Percentiles rank a stretch among this genome's conserved stretches.
Evolutionary conservation across 140 eudicot genomes (phyloP).

Genomic region (Flaveria floridana): DNA sequence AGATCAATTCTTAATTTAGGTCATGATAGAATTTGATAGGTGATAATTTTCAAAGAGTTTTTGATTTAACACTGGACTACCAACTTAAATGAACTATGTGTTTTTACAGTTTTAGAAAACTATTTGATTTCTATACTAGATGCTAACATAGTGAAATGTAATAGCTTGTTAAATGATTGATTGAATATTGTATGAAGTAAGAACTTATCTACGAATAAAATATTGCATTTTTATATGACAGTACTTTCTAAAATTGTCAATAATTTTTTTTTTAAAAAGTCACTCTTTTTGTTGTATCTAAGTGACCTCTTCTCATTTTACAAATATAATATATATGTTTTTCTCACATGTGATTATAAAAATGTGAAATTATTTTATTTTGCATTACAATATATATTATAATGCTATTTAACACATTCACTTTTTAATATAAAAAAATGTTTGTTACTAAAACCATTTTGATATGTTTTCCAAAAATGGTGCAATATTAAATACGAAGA

Average conservation of each 20-base stretch:
- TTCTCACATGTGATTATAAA: too few relatives aligned
- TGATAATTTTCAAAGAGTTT: too few relatives aligned
- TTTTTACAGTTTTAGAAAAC: too few relatives aligned
- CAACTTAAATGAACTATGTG: too few relatives aligned
- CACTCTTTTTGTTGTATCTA: not conserved
- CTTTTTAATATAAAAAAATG: not conserved
- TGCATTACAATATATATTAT: not conserved
- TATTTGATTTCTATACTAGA: conserved; percentile 6
- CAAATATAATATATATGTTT: too few relatives aligned
- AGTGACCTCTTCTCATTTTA: too few relatives aligned
- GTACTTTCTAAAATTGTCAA: too few relatives aligned
- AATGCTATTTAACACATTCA: not conserved
- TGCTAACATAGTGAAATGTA: not conserved
- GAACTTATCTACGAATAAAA: not conserved
- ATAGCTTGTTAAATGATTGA: not conserved
- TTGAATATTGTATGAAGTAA: not conserved
- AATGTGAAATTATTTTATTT: too few relatives aligned
- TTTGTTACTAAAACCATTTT: not conserved
- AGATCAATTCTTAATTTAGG: too few relatives aligned
- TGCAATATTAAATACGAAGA: not conserved
- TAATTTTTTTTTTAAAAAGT: too few relatives aligned
- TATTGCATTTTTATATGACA: not conserved
- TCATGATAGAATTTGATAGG: too few relatives aligned
- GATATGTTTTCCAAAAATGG: not conserved
- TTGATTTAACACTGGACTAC: too few relatives aligned